Conservation (phyloP, 1,284 basidiomycete genomes). For the Phaffia rhodozyma region DNA sequence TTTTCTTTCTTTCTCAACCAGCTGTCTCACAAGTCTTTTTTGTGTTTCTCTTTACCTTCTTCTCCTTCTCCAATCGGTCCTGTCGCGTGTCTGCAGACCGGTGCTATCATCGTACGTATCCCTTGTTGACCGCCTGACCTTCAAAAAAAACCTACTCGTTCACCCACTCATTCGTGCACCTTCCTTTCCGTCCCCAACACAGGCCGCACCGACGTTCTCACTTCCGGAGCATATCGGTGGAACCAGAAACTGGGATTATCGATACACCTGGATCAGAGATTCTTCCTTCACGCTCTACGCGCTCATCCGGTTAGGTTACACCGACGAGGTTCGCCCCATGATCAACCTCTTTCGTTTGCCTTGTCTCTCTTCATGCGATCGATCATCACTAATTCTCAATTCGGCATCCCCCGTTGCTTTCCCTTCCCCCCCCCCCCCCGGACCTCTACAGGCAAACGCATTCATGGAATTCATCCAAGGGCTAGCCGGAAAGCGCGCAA, state of each 20-base stretch:
- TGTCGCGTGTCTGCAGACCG: slow-evolving; percentile 24
- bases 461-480: slow-evolving; percentile 79
- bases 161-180: background rate
- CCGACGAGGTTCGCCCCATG: slow-evolving; percentile 58
- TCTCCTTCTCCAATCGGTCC: background rate
- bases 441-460: slow-evolving; percentile 28
- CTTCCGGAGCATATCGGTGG: slow-evolving; percentile 83
- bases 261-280: slow-evolving; percentile 56
- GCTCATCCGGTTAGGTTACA: slow-evolving; percentile 78
- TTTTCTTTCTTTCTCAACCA: no score
- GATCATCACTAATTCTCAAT: no score
- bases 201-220: slow-evolving; percentile 70
- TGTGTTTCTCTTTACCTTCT: background rate
- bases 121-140: background rate
- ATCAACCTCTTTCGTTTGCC: slow-evolving; percentile 33
- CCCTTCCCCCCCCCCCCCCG: no score
- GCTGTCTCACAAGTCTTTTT: slow-evolving; percentile 19
- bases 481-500: slow-evolving; percentile 63
- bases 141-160: no score
- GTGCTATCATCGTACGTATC: slow-evolving; percentile 61
- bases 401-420: no score
- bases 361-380: no score
- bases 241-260: slow-evolving; percentile 14
- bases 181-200: background rate
- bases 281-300: slow-evolving; percentile 86